A percentile compares a stretch with the other conserved stretches of the same genome.
These are phyloP conservation scores for Apiospora rasikravindrae DNA, from an alignment of 2,329 filamentous ascomycete genomes.

Conservation along the genomic window DNA sequence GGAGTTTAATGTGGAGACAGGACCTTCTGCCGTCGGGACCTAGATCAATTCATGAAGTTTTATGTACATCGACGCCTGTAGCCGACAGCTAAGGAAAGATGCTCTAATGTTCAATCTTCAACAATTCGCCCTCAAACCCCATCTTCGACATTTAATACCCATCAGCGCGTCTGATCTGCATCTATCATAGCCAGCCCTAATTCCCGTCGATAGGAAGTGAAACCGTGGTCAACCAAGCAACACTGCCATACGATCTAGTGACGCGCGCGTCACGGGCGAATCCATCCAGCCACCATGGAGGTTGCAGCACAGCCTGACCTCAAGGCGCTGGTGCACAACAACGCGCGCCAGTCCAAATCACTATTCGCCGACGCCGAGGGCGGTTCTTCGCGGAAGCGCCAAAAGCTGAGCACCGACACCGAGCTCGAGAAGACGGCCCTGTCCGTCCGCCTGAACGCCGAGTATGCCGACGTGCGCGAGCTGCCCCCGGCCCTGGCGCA, in stretches of 20 bases:
- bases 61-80: not conserved
- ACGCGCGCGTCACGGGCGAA: conserved; percentile 4
- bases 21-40: not conserved
- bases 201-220: not conserved
- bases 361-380: conserved; percentile 33
- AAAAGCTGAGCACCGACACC: conserved; percentile 33
- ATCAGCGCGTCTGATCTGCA: not conserved
- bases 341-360: conserved; percentile 37
- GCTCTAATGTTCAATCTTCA: not conserved
- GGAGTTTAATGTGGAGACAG: not conserved
- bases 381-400: conserved; percentile 35
- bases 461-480: conserved; percentile 37
- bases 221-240: not conserved
- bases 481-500: conserved; percentile 41
- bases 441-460: conserved; percentile 39
- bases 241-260: not conserved
- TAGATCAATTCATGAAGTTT: not conserved
- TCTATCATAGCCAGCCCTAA: not conserved
- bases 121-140: not conserved
- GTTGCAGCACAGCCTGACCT: conserved; percentile 33
- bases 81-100: not conserved
- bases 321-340: conserved; percentile 34
- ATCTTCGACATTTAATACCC: not conserved
- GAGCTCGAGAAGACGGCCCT: conserved; percentile 37
- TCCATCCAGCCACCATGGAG: conserved; percentile 28